Base-by-base conservation (phyloP, 2,329 filamentous ascomycete species). In the Penicillium glabrum region DNA sequence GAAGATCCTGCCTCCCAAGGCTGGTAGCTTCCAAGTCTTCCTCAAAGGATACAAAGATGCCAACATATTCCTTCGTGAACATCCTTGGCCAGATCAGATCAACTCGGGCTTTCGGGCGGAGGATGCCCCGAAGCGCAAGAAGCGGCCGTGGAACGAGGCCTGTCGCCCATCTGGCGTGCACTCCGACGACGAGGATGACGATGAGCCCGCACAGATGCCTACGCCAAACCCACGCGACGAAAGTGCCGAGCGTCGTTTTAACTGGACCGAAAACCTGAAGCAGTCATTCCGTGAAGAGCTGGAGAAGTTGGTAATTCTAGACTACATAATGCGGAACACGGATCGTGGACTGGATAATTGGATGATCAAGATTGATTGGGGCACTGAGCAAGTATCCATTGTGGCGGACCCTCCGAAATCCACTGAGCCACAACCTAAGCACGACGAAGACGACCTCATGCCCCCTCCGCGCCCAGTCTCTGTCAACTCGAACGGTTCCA, bases 291-390 rank as follows among this genome's bases (percentile, higher is more conserved):
- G 95, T 37, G 95, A 99, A 74, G 90, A 98, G 76, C 82, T 99
- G 47, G 95, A 99, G 77, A 98, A 97, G 75, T 81, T 99, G 8
- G 96, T 99, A 23, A 96, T 99, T 68, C 76, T 99, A 63, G 95
- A 99, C 76, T 99, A 99, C 72, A 96, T 99, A 61, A 99, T 99
- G 95, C 86, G 95, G 56, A 99, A 99, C 71, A 99, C 95, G 1
- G 95, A 99, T 73, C 86, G 95, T 76, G 95, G 95, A 1, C 80
- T 97, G 55, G 95, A 99, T 73, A 99, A 99, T 68, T 99, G 95
- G 95, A 99, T 99, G 95, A 92, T 99, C 71, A 95, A 91, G 74
- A 90, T 99, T 31, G 93, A 99, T 73, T 91, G 87, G 82, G 85
- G 91, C 65, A 87, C 84, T 3, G 86, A 95, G 68, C 85, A 89